Evolutionary conservation across 2,329 filamentous ascomycete genomes (phyloP).

Genomic region (Trichoderma atrobrunneum): DNA sequence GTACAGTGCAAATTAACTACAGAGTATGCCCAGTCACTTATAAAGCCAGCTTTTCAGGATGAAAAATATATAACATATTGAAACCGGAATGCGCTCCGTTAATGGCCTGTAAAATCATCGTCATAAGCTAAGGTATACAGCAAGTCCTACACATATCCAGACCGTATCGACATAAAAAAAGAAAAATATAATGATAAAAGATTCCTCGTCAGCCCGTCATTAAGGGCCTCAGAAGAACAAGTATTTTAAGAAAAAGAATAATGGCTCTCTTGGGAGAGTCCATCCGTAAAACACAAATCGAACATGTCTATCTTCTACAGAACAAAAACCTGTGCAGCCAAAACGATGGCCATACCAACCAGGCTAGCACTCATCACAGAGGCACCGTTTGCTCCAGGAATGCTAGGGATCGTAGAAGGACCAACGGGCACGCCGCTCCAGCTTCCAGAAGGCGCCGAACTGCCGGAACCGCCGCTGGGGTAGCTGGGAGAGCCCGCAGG

Average conservation of each 20-base stretch:
- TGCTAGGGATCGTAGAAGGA: slow-evolving; percentile 27
- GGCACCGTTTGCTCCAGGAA: slow-evolving; percentile 49
- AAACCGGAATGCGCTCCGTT: slow-evolving; percentile 12
- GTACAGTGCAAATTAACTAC: not conserved
- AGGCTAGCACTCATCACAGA: slow-evolving; percentile 29
- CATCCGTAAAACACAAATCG: not conserved
- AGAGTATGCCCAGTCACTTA: not conserved
- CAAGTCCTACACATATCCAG: slow-evolving; percentile 14
- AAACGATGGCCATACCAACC: slow-evolving; percentile 27
- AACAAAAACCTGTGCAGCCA: slow-evolving; percentile 29
- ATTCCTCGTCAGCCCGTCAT: not conserved
- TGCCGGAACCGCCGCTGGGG: slow-evolving; percentile 20
- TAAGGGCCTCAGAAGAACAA: not conserved
- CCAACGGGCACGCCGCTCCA: slow-evolving; percentile 14
- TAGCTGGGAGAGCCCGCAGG: slow-evolving; percentile 5
- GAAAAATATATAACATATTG: slow-evolving; percentile 8
- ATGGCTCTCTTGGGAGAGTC: not conserved
- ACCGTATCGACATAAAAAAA: slow-evolving; percentile 16
- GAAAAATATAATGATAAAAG: not conserved
- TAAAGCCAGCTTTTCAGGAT: not conserved
- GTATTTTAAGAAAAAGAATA: not conserved
- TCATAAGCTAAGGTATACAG: slow-evolving; percentile 16
- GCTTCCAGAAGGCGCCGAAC: slow-evolving; percentile 24
- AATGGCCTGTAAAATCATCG: slow-evolving; percentile 11
- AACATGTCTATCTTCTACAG: slow-evolving; percentile 24